Conservation (phyloP, 306 rosid species). For the Sindora glabra region DNA sequence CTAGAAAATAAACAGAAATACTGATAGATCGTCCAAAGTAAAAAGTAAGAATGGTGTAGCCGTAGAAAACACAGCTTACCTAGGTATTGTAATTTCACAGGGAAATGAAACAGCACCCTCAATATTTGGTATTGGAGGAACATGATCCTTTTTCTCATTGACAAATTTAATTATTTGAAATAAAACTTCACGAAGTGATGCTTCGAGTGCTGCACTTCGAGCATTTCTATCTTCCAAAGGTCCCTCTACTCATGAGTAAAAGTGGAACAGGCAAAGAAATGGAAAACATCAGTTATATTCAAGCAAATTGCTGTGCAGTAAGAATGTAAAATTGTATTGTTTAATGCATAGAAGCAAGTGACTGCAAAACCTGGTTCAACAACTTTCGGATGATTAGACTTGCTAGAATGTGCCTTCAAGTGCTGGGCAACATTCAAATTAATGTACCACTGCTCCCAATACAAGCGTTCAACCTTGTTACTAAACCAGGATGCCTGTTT, state of each 20-base stretch:
- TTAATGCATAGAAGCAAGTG: background rate
- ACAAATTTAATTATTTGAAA: conserved; percentile 91
- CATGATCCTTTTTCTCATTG: conserved; percentile 95
- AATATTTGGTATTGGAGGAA: conserved; percentile 75
- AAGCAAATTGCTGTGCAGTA: background rate
- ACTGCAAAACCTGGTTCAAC: conserved; percentile 69
- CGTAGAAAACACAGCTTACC: conserved; percentile 38
- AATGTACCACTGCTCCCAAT: conserved; percentile 98
- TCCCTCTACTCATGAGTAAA: conserved; percentile 40
- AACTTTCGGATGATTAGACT: conserved; percentile 67
- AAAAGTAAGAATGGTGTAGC: background rate
- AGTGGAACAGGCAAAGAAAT: background rate
- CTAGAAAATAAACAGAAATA: background rate
- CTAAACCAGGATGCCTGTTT: conserved; percentile 83
- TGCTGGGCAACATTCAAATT: conserved; percentile 77
- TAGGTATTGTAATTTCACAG: conserved; percentile 77
- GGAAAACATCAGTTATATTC: background rate
- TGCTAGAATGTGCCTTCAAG: conserved; percentile 52
- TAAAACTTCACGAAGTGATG: conserved; percentile 77
- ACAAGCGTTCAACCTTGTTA: conserved; percentile 66
- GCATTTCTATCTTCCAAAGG: conserved; percentile 60
- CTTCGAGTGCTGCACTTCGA: conserved; percentile 77
- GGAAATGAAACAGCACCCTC: conserved; percentile 78
- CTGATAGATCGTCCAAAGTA: background rate
- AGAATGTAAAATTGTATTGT: conserved; percentile 8